These are phyloP conservation scores for Blastobotrys peoriensis DNA, from an alignment of 805 yeast genomes.

Conservation along the genomic window DNA sequence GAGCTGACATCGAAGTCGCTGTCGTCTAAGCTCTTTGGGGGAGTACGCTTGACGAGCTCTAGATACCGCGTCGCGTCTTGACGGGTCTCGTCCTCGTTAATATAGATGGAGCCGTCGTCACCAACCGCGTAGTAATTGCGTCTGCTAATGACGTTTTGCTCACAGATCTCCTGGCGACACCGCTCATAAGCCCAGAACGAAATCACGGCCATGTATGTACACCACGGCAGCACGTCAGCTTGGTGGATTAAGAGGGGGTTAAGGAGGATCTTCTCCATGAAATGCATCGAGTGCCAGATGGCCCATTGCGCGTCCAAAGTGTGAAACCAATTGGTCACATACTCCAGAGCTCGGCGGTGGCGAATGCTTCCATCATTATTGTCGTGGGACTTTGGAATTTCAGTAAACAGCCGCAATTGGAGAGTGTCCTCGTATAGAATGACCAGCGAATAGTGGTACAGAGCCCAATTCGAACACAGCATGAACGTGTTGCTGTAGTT, in stretches of 20 bases:
- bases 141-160: neutral
- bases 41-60: conserved; percentile 2
- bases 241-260: conserved; percentile 21
- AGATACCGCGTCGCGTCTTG: conserved; percentile 7
- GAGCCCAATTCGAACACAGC: conserved; percentile 25
- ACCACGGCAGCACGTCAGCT: conserved; percentile 28
- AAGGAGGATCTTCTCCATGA: conserved; percentile 20
- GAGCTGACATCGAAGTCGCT: neutral
- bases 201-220: conserved; percentile 24
- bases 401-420: conserved; percentile 21
- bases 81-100: conserved; percentile 3
- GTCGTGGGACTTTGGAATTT: conserved; percentile 7
- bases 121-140: neutral
- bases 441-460: conserved; percentile 24
- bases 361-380: conserved; percentile 16
- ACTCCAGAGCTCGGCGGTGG: conserved; percentile 17
- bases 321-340: conserved; percentile 23
- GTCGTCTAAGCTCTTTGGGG: conserved; percentile 5
- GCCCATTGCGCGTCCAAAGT: conserved; percentile 26
- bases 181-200: conserved; percentile 27
- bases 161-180: neutral
- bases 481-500: conserved; percentile 21
- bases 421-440: conserved; percentile 24
- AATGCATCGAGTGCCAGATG: conserved; percentile 26
- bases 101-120: neutral